These are phyloP conservation scores for Anisogramma anomala DNA, from an alignment of 2,329 filamentous ascomycete species.

Conservation along the genomic window DNA sequence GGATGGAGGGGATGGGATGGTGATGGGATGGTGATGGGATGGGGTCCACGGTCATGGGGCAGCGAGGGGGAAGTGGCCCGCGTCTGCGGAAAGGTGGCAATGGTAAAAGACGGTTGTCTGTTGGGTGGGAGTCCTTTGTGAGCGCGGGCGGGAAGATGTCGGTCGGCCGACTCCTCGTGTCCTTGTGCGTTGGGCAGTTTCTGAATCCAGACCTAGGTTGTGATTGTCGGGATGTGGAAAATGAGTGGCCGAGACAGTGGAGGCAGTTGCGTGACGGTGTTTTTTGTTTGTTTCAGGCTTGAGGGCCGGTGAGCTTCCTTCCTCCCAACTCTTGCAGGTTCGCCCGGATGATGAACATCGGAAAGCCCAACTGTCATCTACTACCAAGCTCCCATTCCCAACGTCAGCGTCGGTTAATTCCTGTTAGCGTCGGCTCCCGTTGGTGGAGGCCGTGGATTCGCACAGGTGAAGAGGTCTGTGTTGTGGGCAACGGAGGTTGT, in stretches of 20 bases:
- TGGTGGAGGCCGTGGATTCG: neutral
- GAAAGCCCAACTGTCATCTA: neutral
- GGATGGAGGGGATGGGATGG: too few species aligned
- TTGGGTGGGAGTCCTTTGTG: conserved; percentile 11
- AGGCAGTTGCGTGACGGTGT: neutral
- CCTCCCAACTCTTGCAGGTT: neutral
- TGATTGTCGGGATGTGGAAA: too few species aligned
- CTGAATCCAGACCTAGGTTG: neutral
- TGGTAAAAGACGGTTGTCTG: conserved; percentile 1
- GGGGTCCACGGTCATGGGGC: too few species aligned
- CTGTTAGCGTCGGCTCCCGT: neutral
- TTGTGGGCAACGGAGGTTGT: too few species aligned
- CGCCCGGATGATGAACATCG: neutral
- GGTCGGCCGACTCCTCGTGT: too few species aligned
- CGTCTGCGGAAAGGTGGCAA: neutral
- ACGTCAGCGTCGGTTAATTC: too few species aligned
- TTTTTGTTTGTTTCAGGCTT: neutral
- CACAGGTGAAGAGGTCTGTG: too few species aligned
- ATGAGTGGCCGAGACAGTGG: neutral
- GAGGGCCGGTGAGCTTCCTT: neutral
- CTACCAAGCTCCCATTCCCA: too few species aligned
- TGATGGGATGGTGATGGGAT: neutral
- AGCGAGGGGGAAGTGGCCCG: neutral
- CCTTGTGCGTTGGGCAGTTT: too few species aligned
- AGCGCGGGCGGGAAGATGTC: neutral